phyloP scores from a whole-genome alignment of 495 filamentous ascomycete genomes.

The Aspergillus baeticus region DNA sequence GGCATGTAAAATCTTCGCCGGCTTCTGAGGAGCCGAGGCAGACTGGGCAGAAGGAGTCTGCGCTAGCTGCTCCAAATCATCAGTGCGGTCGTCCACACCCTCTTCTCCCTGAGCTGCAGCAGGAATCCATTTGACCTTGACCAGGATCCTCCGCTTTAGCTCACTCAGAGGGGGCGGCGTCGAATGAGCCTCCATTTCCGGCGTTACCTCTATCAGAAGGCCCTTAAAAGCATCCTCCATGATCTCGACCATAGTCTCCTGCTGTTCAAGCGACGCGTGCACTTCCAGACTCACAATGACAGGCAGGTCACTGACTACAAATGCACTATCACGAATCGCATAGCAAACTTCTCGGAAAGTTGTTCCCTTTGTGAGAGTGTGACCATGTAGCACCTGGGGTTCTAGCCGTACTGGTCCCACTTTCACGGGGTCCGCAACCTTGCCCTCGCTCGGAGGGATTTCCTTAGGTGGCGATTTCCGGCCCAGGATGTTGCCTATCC shows the following conservation, averaged over 20 bases:
- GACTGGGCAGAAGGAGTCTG: conserved; percentile 6
- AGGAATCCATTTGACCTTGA: conserved; percentile 79
- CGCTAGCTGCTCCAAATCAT: conserved; percentile 18
- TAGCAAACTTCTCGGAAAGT: conserved; percentile 81
- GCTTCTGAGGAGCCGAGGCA: conserved; percentile 37
- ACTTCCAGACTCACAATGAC: conserved; percentile 90
- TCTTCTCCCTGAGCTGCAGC: conserved; percentile 31
- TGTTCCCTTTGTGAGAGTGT: conserved; percentile 85
- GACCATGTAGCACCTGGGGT: conserved; percentile 81
- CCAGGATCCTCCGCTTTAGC: conserved; percentile 73
- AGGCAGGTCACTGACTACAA: conserved; percentile 70
- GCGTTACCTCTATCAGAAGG: conserved; percentile 60
- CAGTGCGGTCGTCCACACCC: conserved; percentile 24
- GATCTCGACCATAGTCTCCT: conserved; percentile 85
- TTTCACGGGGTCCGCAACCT: conserved; percentile 26
- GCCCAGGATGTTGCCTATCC: conserved; percentile 25
- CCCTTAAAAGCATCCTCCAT: conserved; percentile 77
- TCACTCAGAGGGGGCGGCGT: conserved; percentile 63
- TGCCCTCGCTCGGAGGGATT: conserved; percentile 1
- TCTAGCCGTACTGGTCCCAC: conserved; percentile 48
- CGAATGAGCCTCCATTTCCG: conserved; percentile 43
- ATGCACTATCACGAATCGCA: conserved; percentile 76
- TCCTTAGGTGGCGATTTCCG: conserved; percentile 16
- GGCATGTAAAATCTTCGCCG: conserved; percentile 71
- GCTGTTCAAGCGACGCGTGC: conserved; percentile 74